Conservation (phyloP, 2,329 filamentous ascomycete genomes). For the Ceratocystis diversiconidia region DNA sequence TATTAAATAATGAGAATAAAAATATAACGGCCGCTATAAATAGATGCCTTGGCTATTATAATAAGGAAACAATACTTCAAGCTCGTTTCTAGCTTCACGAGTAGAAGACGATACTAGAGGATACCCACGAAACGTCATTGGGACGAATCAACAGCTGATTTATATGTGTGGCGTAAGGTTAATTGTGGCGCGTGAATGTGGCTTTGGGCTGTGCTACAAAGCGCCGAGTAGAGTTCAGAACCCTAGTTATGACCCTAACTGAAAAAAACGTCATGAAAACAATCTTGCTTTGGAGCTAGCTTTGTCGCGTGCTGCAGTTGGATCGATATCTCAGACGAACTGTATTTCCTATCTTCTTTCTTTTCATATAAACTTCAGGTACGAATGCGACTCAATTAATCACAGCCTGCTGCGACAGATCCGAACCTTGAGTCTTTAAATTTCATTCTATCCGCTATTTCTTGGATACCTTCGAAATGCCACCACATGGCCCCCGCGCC, state of each 20-base stretch:
- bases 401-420: neutral
- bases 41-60: neutral
- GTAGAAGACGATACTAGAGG: neutral
- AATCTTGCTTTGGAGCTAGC: neutral
- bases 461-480: neutral
- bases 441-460: neutral
- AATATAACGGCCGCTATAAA: neutral
- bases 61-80: neutral
- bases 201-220: neutral
- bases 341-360: neutral
- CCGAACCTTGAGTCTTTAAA: neutral
- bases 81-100: neutral
- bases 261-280: neutral
- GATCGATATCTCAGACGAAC: too few species aligned
- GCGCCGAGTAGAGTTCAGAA: neutral
- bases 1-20: neutral
- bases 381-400: neutral
- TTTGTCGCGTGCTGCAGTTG: neutral
- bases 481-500: constrained; percentile 7
- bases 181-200: constrained; percentile 3
- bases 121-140: neutral
- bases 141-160: neutral
- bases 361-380: neutral
- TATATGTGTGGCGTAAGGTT: neutral
- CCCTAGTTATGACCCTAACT: neutral